phyloP scores from a whole-genome alignment of 805 yeast genomes.

The Candida verbasci region DNA sequence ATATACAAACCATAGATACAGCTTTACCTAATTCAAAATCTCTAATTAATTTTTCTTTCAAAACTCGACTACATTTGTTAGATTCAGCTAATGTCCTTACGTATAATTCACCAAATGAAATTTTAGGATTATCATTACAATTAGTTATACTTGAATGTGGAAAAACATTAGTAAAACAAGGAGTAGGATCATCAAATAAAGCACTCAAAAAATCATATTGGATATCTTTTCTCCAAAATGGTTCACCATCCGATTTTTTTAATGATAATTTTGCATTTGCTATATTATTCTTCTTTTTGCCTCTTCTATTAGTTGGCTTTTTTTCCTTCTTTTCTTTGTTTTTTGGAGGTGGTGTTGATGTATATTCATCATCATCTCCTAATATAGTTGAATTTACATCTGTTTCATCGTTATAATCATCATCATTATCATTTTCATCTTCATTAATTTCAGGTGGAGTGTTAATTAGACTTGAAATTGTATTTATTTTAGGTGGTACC shows the following conservation, averaged over 20 bases:
- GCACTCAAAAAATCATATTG: slow-evolving; percentile 72
- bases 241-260: slow-evolving; percentile 89
- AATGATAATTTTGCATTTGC: slow-evolving; percentile 27
- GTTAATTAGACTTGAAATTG: slow-evolving; percentile 5
- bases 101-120: slow-evolving; percentile 82
- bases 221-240: slow-evolving; percentile 82
- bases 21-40: slow-evolving; percentile 63
- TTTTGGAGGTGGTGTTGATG: slow-evolving; percentile 6
- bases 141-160: slow-evolving; percentile 36
- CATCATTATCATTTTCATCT: slow-evolving; percentile 9
- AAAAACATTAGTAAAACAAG: slow-evolving; percentile 66
- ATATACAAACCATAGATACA: slow-evolving; percentile 74
- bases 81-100: slow-evolving; percentile 78
- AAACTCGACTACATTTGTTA: slow-evolving; percentile 74
- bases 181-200: slow-evolving; percentile 57
- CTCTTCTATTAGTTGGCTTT: neutral
- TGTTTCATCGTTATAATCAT: slow-evolving; percentile 12
- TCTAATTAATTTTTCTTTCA: slow-evolving; percentile 68
- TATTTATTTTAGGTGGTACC: slow-evolving; percentile 2
- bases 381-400: slow-evolving; percentile 10
- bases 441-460: slow-evolving; percentile 7
- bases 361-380: slow-evolving; percentile 11
- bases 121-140: slow-evolving; percentile 37
- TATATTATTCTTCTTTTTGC: slow-evolving; percentile 21
- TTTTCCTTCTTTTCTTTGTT: neutral